Evolutionary conservation across 805 yeast genomes (phyloP).

Genomic region (Clavispora asparagi): DNA sequence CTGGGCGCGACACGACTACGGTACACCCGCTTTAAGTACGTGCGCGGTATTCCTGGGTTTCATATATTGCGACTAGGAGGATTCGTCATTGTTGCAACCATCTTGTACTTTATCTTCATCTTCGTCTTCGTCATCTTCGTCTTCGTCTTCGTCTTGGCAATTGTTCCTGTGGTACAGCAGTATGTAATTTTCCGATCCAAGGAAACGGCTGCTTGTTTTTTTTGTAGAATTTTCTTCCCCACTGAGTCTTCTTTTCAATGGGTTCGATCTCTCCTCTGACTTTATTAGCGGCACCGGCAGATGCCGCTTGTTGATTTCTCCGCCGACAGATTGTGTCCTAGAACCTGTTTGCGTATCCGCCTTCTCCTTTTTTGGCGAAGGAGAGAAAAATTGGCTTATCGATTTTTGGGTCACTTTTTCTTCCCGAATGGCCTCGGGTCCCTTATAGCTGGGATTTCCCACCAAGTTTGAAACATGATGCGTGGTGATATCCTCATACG

Average conservation of each 20-base stretch:
- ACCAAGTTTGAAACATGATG: slow-evolving; percentile 58
- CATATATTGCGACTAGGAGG: neutral
- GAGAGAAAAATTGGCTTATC: slow-evolving; percentile 11
- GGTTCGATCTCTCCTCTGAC: slow-evolving; percentile 1
- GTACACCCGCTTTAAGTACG: neutral
- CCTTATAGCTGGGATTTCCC: slow-evolving; percentile 54
- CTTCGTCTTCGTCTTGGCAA: slow-evolving; percentile 1
- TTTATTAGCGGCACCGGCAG: neutral
- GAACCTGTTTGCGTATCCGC: neutral
- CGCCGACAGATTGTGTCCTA: no score
- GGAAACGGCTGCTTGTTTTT: neutral
- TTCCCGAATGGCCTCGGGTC: slow-evolving; percentile 25
- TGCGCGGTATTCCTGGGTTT: neutral
- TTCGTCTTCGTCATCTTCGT: neutral
- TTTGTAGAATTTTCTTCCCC: neutral
- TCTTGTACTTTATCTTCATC: no score
- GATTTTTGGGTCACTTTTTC: slow-evolving; percentile 17
- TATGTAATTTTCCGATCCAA: neutral
- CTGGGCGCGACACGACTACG: slow-evolving; percentile 1
- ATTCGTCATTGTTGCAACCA: no score
- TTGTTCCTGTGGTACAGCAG: neutral
- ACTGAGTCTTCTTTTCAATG: neutral
- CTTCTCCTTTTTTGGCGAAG: slow-evolving; percentile 1
- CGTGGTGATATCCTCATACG: slow-evolving; percentile 38
- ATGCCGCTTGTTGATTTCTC: neutral